Evolutionary conservation across 78 protist genomes (phyloP).

Genomic region (Dictyostelium firmibasis): DNA sequence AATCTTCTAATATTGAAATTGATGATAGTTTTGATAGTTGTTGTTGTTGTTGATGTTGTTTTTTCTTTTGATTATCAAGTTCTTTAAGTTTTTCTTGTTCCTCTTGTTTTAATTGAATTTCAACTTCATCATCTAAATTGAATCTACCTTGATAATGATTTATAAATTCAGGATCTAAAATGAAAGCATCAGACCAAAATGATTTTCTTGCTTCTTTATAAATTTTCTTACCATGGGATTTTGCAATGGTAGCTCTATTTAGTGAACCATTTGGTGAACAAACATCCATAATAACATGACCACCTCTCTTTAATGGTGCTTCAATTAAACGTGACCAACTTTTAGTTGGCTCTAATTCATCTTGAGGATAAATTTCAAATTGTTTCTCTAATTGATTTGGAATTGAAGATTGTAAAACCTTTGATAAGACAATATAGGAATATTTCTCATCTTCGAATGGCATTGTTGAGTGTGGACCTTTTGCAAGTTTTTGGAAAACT

Average conservation of each 20-base stretch:
- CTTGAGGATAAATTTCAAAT: not conserved
- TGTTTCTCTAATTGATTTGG: conserved; percentile 60
- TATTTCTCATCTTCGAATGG: conserved; percentile 85
- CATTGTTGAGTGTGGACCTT: conserved; percentile 56
- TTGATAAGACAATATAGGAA: conserved; percentile 62
- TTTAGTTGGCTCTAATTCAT: conserved; percentile 13
- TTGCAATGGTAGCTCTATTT: conserved; percentile 72
- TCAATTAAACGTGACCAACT: conserved; percentile 64
- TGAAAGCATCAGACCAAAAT: conserved; percentile 68
- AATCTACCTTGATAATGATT: conserved; percentile 3
- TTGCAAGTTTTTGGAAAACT: conserved; percentile 66
- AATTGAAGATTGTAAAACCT: conserved; percentile 34
- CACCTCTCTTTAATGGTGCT: conserved; percentile 78
- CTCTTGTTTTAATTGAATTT: not conserved
- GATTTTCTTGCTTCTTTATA: conserved; percentile 75
- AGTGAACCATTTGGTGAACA: conserved; percentile 65
- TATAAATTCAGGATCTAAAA: conserved; percentile 1
- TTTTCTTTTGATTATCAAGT: not conserved
- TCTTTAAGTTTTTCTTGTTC: not conserved
- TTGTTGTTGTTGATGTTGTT: not conserved
- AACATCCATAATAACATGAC: conserved; percentile 77
- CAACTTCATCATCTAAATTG: not conserved
- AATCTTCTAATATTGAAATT: not conserved
- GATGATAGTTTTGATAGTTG: too few relatives aligned
- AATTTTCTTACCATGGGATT: conserved; percentile 57